Base-by-base conservation (phyloP, 139 green algal genomes). In the Deuterostichococcus epilithicus region DNA sequence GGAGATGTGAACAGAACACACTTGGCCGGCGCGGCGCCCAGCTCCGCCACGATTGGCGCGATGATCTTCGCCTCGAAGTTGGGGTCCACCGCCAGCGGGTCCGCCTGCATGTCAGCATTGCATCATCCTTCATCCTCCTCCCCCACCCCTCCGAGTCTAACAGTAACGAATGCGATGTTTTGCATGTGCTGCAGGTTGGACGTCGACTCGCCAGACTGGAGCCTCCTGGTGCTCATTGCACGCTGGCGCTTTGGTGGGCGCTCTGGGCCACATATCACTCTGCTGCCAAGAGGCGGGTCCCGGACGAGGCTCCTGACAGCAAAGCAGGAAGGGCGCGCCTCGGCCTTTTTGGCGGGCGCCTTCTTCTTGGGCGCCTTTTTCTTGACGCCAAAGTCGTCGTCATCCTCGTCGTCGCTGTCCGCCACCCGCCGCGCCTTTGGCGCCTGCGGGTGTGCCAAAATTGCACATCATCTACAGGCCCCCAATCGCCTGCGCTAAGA, bases 291-390 rank as follows among this genome's bases (percentile, higher is more conserved):
- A n/a, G n/a, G n/a, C n/a, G n/a, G n/a, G n/a, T n/a, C n/a, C n/a
- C n/a, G n/a, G n/a, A n/a, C n/a, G n/a, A n/a, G n/a, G 70, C 65
- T 75, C 76, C 69, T 76, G 42, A 52, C 52, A 63, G 52, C 20
- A 28, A n/a, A 28, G 26, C 8, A 8, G 8, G 13, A 23, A 25
- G 13, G 18, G 20, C 20, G 26, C 52, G 28, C 52, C 70, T 79
- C 35, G 68, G 72, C 52, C 42, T 86, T 77, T 25, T 76, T 78
- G 42, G 76, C 73, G n/a, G 76, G 37, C 26, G 74, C 71, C 25
- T 77, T 73, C 70, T 84, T 76, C 32, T 74, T 67, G 4, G 73
- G 58, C 22, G 74, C 74, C 78, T 84, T 84, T 47, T 52, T 45
- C 59, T 76, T 74, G 37, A 35, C 73, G 3, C 30, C 47, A 44